phyloP scores from a whole-genome alignment of 2,329 filamentous ascomycete species.

The Diaporthe longicolla region DNA sequence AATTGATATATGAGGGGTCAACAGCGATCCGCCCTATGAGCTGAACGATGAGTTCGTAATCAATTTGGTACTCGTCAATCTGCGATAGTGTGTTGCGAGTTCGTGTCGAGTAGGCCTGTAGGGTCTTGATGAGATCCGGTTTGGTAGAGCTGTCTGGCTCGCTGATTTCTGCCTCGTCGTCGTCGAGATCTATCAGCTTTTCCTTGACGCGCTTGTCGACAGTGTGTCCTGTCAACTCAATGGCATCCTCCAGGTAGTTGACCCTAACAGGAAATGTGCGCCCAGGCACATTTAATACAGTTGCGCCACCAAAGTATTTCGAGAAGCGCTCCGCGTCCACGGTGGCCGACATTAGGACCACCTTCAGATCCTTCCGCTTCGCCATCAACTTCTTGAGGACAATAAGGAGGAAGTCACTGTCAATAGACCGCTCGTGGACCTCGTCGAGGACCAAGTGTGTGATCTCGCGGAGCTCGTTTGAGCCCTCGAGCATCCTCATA shows the following conservation, averaged over 20 bases:
- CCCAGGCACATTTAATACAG: slow-evolving; percentile 90
- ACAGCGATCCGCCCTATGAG: slow-evolving; percentile 83
- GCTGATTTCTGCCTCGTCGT: slow-evolving; percentile 70
- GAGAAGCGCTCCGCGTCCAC: slow-evolving; percentile 95
- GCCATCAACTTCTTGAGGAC: slow-evolving; percentile 87
- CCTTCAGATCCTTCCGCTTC: slow-evolving; percentile 85
- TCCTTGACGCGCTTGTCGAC: slow-evolving; percentile 66
- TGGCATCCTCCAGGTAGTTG: slow-evolving; percentile 90
- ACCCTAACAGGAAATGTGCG: slow-evolving; percentile 94
- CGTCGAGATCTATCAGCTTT: slow-evolving; percentile 70
- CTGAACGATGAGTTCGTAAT: slow-evolving; percentile 87
- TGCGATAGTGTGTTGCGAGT: slow-evolving; percentile 82
- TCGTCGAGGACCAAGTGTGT: slow-evolving; percentile 98
- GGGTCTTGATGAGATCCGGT: slow-evolving; percentile 72
- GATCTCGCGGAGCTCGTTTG: slow-evolving; percentile 87
- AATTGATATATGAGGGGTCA: slow-evolving; percentile 75
- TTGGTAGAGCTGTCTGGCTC: slow-evolving; percentile 66
- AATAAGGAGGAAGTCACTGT: slow-evolving; percentile 95
- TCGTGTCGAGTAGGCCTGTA: slow-evolving; percentile 80
- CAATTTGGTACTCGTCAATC: slow-evolving; percentile 92
- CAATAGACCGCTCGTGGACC: slow-evolving; percentile 95
- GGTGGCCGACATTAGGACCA: slow-evolving; percentile 97
- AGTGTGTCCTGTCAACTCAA: slow-evolving; percentile 86
- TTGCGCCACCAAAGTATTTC: slow-evolving; percentile 86
- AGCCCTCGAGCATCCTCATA: slow-evolving; percentile 96